Conservation (phyloP, 2,329 filamentous ascomycete species). For the Alternaria dauci region DNA sequence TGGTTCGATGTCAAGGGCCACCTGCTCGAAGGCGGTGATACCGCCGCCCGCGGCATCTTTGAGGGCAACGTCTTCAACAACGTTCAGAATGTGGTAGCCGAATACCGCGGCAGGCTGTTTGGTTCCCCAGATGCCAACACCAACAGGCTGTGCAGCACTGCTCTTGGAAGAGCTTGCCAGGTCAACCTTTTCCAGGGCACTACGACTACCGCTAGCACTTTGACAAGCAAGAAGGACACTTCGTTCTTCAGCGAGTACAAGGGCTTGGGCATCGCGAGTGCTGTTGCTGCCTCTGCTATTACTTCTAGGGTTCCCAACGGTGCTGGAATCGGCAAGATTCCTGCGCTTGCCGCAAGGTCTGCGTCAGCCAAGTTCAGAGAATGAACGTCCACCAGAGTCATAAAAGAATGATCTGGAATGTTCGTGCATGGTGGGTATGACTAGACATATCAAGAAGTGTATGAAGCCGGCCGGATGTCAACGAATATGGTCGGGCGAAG, state of each 20-base stretch:
- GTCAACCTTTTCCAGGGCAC: neutral
- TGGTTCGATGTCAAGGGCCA: neutral
- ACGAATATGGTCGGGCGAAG: too few relatives aligned
- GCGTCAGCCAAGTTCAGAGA: neutral
- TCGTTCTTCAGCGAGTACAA: neutral
- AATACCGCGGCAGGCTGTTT: neutral
- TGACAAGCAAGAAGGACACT: neutral
- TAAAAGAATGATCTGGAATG: fast-evolving
- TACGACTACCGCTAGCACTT: neutral
- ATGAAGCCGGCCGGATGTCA: too few relatives aligned
- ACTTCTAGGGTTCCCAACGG: neutral
- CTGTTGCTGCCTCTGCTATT: neutral
- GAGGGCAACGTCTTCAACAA: neutral
- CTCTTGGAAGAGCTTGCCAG: neutral
- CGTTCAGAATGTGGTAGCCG: neutral
- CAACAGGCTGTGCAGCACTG: neutral
- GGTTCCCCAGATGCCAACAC: neutral
- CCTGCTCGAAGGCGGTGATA: neutral
- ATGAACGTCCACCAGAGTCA: too few relatives aligned
- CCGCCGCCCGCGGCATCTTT: neutral
- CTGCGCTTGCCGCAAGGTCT: neutral
- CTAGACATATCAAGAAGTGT: too few relatives aligned
- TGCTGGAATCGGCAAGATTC: neutral
- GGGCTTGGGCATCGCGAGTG: neutral
- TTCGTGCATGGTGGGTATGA: too few relatives aligned